phyloP scores from a whole-genome alignment of 129 eudicot genomes.

The Chrysanthemum makinoi region DNA sequence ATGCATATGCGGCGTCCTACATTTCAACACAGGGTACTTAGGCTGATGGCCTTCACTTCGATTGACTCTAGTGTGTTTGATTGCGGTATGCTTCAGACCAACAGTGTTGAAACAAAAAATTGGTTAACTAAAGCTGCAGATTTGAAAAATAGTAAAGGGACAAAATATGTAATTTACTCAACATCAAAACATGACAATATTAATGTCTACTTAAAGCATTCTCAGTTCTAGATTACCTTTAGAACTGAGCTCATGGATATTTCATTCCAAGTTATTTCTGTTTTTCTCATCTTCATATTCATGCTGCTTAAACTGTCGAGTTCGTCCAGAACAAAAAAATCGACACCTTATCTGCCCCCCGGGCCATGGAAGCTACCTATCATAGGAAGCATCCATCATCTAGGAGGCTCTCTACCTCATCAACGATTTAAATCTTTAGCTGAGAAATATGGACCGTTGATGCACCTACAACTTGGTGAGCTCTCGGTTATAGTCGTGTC shows the following conservation, averaged over 20 bases:
- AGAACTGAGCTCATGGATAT: constrained; percentile 25
- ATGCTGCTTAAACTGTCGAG: constrained; percentile 8
- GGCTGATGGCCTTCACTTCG: too few relatives aligned
- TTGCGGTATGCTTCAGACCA: background rate
- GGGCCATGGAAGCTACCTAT: constrained; percentile 44
- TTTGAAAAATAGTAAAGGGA: background rate
- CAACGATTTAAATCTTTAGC: constrained; percentile 30
- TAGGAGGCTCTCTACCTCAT: constrained; percentile 34
- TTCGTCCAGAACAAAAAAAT: constrained; percentile 9
- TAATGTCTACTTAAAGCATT: background rate
- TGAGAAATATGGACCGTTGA: constrained; percentile 29
- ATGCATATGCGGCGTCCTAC: too few relatives aligned
- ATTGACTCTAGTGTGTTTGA: too few relatives aligned
- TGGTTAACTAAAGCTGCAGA: background rate
- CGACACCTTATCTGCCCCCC: constrained; percentile 28
- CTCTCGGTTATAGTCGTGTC: constrained; percentile 28
- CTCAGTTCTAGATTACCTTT: background rate
- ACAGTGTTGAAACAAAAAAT: background rate
- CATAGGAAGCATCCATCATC: constrained; percentile 44
- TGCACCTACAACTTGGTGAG: constrained; percentile 36
- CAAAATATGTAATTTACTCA: background rate
- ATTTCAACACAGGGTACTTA: too few relatives aligned
- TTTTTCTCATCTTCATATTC: constrained; percentile 29
- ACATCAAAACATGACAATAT: too few relatives aligned
- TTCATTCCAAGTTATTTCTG: constrained; percentile 15